These are phyloP conservation scores for Grosmannia clavigera DNA, from an alignment of 2,329 filamentous ascomycete genomes.

Conservation along the genomic window DNA sequence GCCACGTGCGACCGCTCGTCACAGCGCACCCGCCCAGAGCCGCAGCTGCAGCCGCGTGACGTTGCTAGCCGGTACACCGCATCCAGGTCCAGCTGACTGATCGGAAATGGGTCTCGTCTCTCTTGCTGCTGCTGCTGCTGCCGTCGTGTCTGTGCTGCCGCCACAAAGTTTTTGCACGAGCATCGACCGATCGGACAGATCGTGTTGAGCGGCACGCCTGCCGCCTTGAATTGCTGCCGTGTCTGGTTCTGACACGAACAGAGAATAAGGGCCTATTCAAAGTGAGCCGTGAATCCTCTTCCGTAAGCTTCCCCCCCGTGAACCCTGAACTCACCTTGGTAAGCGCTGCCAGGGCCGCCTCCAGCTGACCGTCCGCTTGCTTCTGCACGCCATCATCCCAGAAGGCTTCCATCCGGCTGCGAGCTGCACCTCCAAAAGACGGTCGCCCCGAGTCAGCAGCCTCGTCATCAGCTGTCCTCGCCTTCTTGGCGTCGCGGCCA, in stretches of 20 bases:
- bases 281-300: neutral
- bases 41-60: constrained; percentile 5
- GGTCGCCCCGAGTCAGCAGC: too few relatives aligned
- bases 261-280: constrained; percentile 2
- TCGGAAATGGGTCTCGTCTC: neutral
- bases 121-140: too few relatives aligned
- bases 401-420: neutral
- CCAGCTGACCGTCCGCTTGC: neutral
- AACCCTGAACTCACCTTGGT: neutral
- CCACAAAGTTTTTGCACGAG: constrained; percentile 12
- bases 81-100: constrained; percentile 8
- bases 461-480: too few relatives aligned
- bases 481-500: too few relatives aligned
- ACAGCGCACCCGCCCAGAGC: constrained; percentile 9
- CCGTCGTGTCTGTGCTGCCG: constrained; percentile 6
- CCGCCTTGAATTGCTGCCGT: constrained; percentile 2
- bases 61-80: constrained; percentile 6
- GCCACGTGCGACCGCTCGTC: constrained; percentile 2
- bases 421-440: too few relatives aligned
- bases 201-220: constrained; percentile 1
- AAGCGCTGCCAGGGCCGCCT: neutral
- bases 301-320: neutral
- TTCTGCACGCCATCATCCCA: neutral
- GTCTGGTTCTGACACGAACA: constrained; percentile 5
- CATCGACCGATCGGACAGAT: constrained; percentile 9